These are phyloP conservation scores for Corylus americana DNA, from an alignment of 306 rosid species.

Conservation along the genomic window DNA sequence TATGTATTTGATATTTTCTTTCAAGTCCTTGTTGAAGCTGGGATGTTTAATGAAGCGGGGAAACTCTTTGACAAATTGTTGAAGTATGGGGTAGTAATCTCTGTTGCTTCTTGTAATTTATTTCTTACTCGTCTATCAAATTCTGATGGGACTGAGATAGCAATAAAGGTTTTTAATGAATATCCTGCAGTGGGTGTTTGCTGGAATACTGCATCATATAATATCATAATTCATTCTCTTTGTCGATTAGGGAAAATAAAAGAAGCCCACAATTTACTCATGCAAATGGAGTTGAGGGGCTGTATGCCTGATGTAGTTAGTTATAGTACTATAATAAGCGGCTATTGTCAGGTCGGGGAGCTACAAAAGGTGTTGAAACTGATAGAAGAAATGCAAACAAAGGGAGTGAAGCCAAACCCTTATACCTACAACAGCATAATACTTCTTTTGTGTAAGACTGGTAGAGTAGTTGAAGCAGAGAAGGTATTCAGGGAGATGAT, in stretches of 20 bases:
- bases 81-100: slow-evolving; percentile 58
- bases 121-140: slow-evolving; percentile 52
- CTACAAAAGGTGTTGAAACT: slow-evolving; percentile 66
- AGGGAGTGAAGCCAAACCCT: slow-evolving; percentile 57
- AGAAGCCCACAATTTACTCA: slow-evolving; percentile 70
- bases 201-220: slow-evolving; percentile 71
- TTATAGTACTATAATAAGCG: slow-evolving; percentile 69
- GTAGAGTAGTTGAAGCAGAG: slow-evolving; percentile 58
- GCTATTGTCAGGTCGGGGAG: slow-evolving; percentile 61
- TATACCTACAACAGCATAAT: slow-evolving; percentile 66
- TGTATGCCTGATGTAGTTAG: slow-evolving; percentile 71
- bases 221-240: slow-evolving; percentile 60
- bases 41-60: slow-evolving; percentile 61
- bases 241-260: slow-evolving; percentile 66
- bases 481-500: slow-evolving; percentile 61
- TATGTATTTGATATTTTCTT: slow-evolving; percentile 71
- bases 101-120: slow-evolving; percentile 78
- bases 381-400: slow-evolving; percentile 63
- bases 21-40: slow-evolving; percentile 72
- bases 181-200: slow-evolving; percentile 62
- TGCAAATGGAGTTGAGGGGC: slow-evolving; percentile 71
- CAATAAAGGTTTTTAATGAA: slow-evolving; percentile 55
- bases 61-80: slow-evolving; percentile 58
- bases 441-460: slow-evolving; percentile 60
- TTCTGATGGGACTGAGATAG: slow-evolving; percentile 45